Evolutionary conservation across 306 rosid species (phyloP).

Genomic region (Coriaria nepalensis): DNA sequence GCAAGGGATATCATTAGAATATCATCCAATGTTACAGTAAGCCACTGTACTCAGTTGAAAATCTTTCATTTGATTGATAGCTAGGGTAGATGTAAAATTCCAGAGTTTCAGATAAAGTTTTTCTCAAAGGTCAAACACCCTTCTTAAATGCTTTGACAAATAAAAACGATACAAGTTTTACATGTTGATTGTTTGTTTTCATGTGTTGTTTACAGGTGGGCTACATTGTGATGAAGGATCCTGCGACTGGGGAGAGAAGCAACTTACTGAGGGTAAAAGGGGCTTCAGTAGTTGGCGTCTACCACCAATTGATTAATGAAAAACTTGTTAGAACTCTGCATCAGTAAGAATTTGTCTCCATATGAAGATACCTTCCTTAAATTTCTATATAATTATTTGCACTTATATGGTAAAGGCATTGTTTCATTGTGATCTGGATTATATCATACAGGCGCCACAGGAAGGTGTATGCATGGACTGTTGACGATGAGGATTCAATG

Average conservation of each 20-base stretch:
- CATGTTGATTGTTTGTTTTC: background rate
- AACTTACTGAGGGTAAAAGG: conserved; percentile 68
- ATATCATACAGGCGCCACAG: conserved; percentile 71
- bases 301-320: conserved; percentile 72
- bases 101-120: too few species aligned
- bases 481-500: conserved; percentile 67
- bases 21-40: conserved; percentile 51
- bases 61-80: background rate
- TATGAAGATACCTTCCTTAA: background rate
- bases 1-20: conserved; percentile 68
- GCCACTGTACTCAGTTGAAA: background rate
- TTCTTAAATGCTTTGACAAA: too few species aligned
- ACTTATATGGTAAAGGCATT: background rate
- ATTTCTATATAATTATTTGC: background rate
- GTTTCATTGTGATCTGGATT: too few species aligned
- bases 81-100: background rate
- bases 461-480: conserved; percentile 86
- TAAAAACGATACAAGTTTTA: background rate
- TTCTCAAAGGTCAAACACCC: too few species aligned
- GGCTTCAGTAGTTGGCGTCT: conserved; percentile 74
- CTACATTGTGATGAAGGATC: conserved; percentile 74
- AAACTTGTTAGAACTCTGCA: conserved; percentile 53
- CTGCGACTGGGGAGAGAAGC: conserved; percentile 42
- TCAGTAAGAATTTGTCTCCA: conserved; percentile 28
- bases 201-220: conserved; percentile 69